Evolutionary conservation across 1,139 yeast genomes (phyloP).

Genomic region (Blastobotrys malaysiensis): DNA sequence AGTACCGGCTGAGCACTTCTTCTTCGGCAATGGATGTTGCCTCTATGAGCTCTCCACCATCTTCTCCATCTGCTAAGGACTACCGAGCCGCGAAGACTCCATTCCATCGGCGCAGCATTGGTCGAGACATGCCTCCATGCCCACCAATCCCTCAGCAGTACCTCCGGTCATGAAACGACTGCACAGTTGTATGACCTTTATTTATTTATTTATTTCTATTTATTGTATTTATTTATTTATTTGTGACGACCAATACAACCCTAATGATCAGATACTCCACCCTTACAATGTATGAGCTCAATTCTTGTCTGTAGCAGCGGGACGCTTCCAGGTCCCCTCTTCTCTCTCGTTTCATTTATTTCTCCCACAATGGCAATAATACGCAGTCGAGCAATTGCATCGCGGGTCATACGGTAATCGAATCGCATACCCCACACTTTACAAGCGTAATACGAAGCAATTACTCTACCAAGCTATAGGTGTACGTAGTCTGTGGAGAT

Average conservation of each 20-base stretch:
- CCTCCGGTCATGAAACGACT: background rate
- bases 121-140: background rate
- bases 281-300: background rate
- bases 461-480: background rate
- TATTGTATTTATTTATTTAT: background rate
- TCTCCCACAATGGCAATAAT: too few species aligned
- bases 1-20: background rate
- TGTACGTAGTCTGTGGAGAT: too few species aligned
- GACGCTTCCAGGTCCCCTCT: too few species aligned
- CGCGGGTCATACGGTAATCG: too few species aligned
- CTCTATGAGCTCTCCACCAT: background rate
- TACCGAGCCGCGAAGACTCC: background rate
- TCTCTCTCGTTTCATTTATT: too few species aligned
- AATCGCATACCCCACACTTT: background rate
- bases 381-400: too few species aligned
- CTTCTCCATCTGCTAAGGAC: background rate
- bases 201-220: background rate
- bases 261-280: background rate
- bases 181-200: background rate
- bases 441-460: background rate
- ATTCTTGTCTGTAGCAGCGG: too few species aligned
- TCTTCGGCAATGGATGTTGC: too few species aligned
- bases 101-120: background rate
- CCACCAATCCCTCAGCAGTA: background rate
- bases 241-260: background rate